Conservation (phyloP, 2,329 filamentous ascomycete species). For the Daldinia sp. region DNA sequence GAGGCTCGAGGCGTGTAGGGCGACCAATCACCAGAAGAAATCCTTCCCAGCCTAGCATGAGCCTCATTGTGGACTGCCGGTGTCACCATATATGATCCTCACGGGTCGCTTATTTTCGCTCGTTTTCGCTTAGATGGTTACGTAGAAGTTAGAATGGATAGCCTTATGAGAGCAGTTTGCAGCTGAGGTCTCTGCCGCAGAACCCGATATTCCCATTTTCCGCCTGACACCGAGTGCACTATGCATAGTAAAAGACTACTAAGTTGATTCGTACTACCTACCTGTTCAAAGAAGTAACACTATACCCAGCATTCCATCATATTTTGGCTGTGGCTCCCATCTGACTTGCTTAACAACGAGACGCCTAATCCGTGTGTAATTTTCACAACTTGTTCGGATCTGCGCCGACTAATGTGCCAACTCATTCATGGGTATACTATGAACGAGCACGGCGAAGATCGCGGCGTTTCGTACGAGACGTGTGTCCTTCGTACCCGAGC, state of each 20-base stretch:
- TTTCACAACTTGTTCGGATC: slow-evolving; percentile 17
- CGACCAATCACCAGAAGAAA: slow-evolving; percentile 2
- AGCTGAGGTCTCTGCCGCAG: slow-evolving; percentile 9
- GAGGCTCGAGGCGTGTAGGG: slow-evolving; percentile 25
- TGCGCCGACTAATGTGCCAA: slow-evolving; percentile 12
- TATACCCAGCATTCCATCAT: neutral
- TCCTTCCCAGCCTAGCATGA: slow-evolving; percentile 7
- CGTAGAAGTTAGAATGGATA: slow-evolving; percentile 10
- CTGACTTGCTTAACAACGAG: slow-evolving; percentile 5
- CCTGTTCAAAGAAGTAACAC: slow-evolving; percentile 13
- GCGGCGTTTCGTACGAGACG: slow-evolving; percentile 5
- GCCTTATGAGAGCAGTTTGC: slow-evolving; percentile 5
- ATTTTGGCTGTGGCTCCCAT: neutral
- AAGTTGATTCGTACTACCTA: slow-evolving; percentile 11
- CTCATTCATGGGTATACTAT: neutral
- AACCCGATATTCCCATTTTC: slow-evolving; percentile 9
- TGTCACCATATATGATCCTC: slow-evolving; percentile 13
- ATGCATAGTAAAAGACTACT: neutral
- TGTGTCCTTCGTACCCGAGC: slow-evolving; percentile 1
- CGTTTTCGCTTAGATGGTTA: slow-evolving; percentile 7
- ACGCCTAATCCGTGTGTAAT: slow-evolving; percentile 23
- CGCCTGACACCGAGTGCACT: neutral
- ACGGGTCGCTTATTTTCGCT: neutral
- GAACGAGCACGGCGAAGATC: neutral
- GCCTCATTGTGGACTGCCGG: slow-evolving; percentile 21